Percentiles rank a stretch among this genome's conserved stretches.
Conservation (phyloP, 2,329 filamentous ascomycete species). For the Shiraia sp. region DNA sequence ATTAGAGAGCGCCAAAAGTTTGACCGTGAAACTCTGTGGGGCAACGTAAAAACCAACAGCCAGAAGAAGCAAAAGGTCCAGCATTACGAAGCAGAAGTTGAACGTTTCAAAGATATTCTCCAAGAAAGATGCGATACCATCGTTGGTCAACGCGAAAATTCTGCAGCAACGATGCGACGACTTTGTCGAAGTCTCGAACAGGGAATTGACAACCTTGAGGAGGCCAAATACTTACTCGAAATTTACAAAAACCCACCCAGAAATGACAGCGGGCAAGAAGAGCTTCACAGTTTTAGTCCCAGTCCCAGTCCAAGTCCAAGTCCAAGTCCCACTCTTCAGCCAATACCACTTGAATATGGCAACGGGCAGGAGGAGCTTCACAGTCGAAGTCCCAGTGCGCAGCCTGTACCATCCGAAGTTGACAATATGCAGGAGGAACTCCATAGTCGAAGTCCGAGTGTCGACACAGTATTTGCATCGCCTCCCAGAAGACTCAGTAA, state of each 20-base stretch:
- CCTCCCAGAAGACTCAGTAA: no score
- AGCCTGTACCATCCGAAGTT: conserved; percentile 4
- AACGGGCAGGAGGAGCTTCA: no score
- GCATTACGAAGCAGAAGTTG: no score
- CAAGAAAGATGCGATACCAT: conserved; percentile 20
- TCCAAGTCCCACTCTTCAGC: no score
- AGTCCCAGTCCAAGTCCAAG: no score
- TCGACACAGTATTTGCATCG: not conserved
- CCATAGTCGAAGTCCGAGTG: not conserved
- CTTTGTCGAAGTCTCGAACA: conserved; percentile 65
- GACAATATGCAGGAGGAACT: conserved; percentile 4
- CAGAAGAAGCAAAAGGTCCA: conserved; percentile 12
- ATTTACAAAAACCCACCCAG: conserved; percentile 16
- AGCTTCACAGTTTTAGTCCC: not conserved
- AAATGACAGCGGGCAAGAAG: not conserved
- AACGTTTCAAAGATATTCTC: no score
- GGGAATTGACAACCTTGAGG: conserved; percentile 65
- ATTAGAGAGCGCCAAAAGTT: conserved; percentile 11
- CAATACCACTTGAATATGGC: not conserved
- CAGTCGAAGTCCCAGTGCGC: no score
- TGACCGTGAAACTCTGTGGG: conserved; percentile 24
- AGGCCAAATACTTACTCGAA: conserved; percentile 50
- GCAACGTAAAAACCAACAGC: conserved; percentile 20
- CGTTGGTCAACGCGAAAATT: conserved; percentile 49
- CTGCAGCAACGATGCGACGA: conserved; percentile 54